These are phyloP conservation scores for Quillaja saponaria DNA, from an alignment of 306 rosid genomes.

Conservation along the genomic window DNA sequence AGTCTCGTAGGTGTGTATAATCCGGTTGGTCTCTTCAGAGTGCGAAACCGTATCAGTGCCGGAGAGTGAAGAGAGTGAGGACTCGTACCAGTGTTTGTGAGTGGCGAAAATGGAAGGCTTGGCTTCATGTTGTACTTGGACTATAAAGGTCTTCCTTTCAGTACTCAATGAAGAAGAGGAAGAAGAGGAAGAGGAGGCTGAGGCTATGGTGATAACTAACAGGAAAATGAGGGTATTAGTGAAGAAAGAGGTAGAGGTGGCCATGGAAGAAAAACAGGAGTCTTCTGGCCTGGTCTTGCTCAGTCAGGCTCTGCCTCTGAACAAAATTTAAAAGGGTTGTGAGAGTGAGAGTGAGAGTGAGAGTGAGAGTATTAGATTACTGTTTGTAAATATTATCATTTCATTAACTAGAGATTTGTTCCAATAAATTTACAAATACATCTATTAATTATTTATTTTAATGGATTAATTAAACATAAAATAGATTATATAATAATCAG, in stretches of 20 bases:
- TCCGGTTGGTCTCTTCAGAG: neutral
- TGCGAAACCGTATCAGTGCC: neutral
- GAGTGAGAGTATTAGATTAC: neutral
- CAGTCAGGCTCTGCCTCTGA: neutral
- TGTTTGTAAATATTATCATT: too few relatives aligned
- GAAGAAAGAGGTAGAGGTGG: constrained; percentile 29
- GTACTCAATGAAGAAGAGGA: neutral
- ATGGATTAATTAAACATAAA: too few relatives aligned
- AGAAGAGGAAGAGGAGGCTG: constrained; percentile 18
- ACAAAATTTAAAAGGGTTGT: constrained; percentile 35
- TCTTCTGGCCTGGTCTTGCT: neutral
- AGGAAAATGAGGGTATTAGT: constrained; percentile 12
- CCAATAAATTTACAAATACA: too few relatives aligned
- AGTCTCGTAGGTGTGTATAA: constrained; percentile 69
- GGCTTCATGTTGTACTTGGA: constrained; percentile 58
- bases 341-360: constrained; percentile 9
- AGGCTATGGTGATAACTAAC: neutral
- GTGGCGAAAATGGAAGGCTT: constrained; percentile 84
- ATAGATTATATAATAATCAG: too few relatives aligned
- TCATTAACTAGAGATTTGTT: too few relatives aligned
- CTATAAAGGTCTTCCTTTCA: constrained; percentile 55
- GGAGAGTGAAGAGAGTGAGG: constrained; percentile 56
- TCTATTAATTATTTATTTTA: too few relatives aligned
- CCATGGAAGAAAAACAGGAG: constrained; percentile 29
- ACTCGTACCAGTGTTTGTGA: constrained; percentile 71